Percentiles rank a stretch among this genome's conserved stretches.
Evolutionary conservation across 805 yeast genomes (phyloP).

Genomic region (Sugiyamaella smithiae): DNA sequence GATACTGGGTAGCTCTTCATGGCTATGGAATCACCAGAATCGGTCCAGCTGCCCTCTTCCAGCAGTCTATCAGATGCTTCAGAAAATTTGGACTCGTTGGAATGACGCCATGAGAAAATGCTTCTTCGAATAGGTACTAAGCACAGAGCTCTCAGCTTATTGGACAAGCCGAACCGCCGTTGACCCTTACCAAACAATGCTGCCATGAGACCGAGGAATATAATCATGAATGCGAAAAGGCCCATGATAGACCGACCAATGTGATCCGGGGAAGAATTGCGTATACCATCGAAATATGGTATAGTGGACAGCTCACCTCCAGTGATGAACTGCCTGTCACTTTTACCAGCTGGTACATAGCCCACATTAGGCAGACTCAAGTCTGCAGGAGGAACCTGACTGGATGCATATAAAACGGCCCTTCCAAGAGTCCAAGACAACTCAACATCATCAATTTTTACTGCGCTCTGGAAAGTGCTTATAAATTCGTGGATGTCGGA

Average conservation of each 20-base stretch:
- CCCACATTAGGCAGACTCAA: slow-evolving; percentile 22
- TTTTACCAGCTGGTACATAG: slow-evolving; percentile 16
- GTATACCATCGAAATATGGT: background rate
- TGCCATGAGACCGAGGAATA: background rate
- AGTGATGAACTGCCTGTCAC: slow-evolving; percentile 16
- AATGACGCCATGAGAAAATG: background rate
- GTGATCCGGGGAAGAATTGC: background rate
- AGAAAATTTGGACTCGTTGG: background rate
- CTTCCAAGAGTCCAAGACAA: slow-evolving; percentile 93
- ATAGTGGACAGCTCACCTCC: slow-evolving; percentile 28
- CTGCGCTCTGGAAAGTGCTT: slow-evolving; percentile 79
- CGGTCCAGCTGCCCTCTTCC: slow-evolving; percentile 15
- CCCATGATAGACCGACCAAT: background rate
- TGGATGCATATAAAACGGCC: slow-evolving; percentile 75
- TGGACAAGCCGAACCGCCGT: background rate
- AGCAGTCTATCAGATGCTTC: slow-evolving; percentile 13
- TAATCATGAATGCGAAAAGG: slow-evolving; percentile 9
- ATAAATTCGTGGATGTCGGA: slow-evolving; percentile 23
- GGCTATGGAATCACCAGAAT: background rate
- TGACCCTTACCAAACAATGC: background rate
- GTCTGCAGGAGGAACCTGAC: slow-evolving; percentile 45
- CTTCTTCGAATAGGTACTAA: background rate
- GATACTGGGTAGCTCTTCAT: slow-evolving; percentile 13
- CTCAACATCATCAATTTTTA: slow-evolving; percentile 75
- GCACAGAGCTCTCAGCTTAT: background rate